Evolutionary conservation across 2,329 filamentous ascomycete genomes (phyloP).

Genomic region (Epichloe typhina): DNA sequence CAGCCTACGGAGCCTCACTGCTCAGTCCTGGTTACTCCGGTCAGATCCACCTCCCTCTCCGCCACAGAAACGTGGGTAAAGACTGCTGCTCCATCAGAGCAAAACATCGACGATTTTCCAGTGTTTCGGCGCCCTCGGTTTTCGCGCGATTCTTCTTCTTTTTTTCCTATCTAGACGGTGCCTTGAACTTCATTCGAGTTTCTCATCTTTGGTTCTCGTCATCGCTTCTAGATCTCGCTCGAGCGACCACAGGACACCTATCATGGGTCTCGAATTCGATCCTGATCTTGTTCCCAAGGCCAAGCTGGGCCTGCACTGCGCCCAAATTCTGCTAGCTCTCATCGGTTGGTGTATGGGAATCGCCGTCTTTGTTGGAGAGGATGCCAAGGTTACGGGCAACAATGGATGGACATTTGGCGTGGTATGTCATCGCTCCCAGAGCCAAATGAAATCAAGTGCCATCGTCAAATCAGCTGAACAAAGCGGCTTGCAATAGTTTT

Average conservation of each 20-base stretch:
- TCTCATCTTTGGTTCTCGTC: too few relatives aligned
- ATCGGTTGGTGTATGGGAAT: conserved; percentile 48
- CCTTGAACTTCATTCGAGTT: too few relatives aligned
- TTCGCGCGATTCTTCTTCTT: neutral
- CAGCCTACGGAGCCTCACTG: neutral
- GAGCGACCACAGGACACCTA: neutral
- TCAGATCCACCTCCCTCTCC: conserved; percentile 1
- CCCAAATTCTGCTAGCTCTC: conserved; percentile 41
- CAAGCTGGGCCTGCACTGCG: conserved; percentile 44
- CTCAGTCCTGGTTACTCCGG: conserved; percentile 1
- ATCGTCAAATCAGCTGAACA: neutral
- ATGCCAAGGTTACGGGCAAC: conserved; percentile 39
- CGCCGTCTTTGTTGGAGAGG: conserved; percentile 38
- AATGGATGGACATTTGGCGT: conserved; percentile 52
- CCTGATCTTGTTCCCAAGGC: conserved; percentile 38
- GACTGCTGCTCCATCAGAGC: neutral
- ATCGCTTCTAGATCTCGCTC: neutral
- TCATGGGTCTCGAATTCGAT: conserved; percentile 39
- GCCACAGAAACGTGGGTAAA: neutral
- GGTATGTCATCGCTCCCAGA: conserved; percentile 27
- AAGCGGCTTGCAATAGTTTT: conserved; percentile 34
- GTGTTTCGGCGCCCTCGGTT: neutral
- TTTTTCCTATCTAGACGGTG: neutral
- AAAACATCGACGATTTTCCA: neutral
- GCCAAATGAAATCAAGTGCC: neutral